Conservation (phyloP, 73 alveolate species). For the Paramecium pentaurelia region DNA sequence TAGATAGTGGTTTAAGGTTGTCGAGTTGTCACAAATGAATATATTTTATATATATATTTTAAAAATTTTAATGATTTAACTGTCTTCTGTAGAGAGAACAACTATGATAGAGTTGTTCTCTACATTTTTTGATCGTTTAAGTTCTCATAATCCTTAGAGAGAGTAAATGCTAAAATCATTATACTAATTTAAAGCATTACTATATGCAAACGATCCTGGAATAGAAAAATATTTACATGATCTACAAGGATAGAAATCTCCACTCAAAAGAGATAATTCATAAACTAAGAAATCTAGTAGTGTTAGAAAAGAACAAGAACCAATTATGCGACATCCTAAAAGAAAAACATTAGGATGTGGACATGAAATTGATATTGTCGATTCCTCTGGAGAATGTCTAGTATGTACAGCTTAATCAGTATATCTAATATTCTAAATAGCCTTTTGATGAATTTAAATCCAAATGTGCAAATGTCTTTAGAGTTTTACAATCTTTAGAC, state of each 20-base stretch:
- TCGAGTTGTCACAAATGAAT: not conserved
- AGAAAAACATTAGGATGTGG: conserved; percentile 1
- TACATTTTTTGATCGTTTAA: conserved; percentile 36
- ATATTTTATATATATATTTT: not conserved
- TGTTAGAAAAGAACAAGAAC: conserved; percentile 22
- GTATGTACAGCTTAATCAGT: not conserved
- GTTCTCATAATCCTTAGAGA: conserved; percentile 23
- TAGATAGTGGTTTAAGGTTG: not conserved
- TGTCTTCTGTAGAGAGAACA: conserved; percentile 57
- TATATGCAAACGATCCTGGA: conserved; percentile 26
- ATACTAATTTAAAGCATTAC: conserved; percentile 27
- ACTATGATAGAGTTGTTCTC: conserved; percentile 45
- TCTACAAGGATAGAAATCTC: conserved; percentile 14
- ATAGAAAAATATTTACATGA: not conserved
- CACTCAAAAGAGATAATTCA: conserved; percentile 44
- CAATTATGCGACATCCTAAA: not conserved
- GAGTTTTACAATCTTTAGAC: not conserved
- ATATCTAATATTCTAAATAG: not conserved
- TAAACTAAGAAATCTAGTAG: conserved; percentile 37
- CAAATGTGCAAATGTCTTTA: not conserved
- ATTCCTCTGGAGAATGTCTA: not conserved
- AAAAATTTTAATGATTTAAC: conserved; percentile 33
- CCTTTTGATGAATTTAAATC: conserved; percentile 40
- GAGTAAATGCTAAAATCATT: conserved; percentile 44
- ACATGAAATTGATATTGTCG: conserved; percentile 25